Percentiles rank a stretch among this genome's conserved stretches.
Conservation (phyloP, 768 basidiomycete genomes). For the Kwoniella pini region DNA sequence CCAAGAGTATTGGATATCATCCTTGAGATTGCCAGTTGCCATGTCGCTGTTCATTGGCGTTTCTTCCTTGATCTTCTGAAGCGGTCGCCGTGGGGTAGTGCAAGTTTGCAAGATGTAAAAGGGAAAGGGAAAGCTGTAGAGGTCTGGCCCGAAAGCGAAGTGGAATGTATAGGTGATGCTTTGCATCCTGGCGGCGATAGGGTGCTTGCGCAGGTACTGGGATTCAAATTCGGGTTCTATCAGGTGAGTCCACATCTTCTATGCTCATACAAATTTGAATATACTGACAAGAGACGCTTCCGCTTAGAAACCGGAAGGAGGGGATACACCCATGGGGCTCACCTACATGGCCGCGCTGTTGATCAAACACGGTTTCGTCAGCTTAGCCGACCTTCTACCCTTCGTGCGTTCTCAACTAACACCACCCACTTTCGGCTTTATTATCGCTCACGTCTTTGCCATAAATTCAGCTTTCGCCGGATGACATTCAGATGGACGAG, state of each 20-base stretch:
- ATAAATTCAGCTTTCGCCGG: slow-evolving; percentile 65
- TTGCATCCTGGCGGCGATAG: slow-evolving; percentile 52
- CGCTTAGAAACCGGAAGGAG: slow-evolving; percentile 59
- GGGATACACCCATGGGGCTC: slow-evolving; percentile 71
- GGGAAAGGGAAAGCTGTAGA: slow-evolving; percentile 42
- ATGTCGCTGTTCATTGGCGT: slow-evolving; percentile 75
- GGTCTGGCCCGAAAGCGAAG: slow-evolving; percentile 37
- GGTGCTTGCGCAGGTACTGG: slow-evolving; percentile 73
- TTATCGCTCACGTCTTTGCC: neutral
- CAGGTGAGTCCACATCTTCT: slow-evolving; percentile 62
- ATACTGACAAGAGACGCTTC: slow-evolving; percentile 50
- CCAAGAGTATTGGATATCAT: slow-evolving; percentile 90
- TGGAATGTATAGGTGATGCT: slow-evolving; percentile 35
- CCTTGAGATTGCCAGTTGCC: slow-evolving; percentile 82
- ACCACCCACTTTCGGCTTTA: neutral
- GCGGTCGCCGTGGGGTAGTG: slow-evolving; percentile 75
- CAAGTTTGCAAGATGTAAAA: slow-evolving; percentile 38
- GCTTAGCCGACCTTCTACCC: slow-evolving; percentile 84
- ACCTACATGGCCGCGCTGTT: slow-evolving; percentile 81
- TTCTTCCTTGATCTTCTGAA: slow-evolving; percentile 87
- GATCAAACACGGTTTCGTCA: slow-evolving; percentile 84
- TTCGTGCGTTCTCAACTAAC: slow-evolving; percentile 62
- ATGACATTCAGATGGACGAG: slow-evolving; percentile 73
- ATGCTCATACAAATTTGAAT: neutral
- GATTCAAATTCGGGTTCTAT: slow-evolving; percentile 95